Evolutionary conservation across 2,329 filamentous ascomycete genomes (phyloP), one percentile per base, ranked within the genome.

Genomic region (Penicillium hordei): DNA sequence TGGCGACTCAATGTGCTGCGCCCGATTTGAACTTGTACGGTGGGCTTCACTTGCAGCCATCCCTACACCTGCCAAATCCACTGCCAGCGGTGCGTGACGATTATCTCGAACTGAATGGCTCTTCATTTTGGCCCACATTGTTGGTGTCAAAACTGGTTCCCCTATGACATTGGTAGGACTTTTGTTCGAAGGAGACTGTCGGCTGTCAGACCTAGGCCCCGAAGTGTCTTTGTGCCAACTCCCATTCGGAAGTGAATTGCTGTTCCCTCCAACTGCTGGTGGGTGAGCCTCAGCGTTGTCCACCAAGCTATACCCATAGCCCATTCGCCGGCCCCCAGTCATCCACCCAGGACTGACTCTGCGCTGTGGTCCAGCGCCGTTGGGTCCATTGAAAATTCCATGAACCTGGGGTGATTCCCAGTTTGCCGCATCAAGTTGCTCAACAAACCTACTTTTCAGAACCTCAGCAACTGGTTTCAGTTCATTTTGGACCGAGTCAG

Each of bases 271-370:
- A 15, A 51, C 38, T 48, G 46, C 29, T 9, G 52, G 29, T 6
- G 50, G 38, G 7, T 43, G 55, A 17, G 64, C 61, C 7, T 70
- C 68, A n/a, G 65, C 60, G 25, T 64, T 59, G 21, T 64, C 53
- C 15, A 77, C 70, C 51, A 75, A 65, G 17, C 60, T 69, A 56
- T 77, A 78, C 2, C 75, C 75, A 60, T 77, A 78, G 1, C 75
- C 75, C 43, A 72, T 60, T 21, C 75, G 70, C 56, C 70, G 72
- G 4, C 75, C 75, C 23, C 68, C 74, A 10, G 75, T 74, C 69
- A 78, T 70, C 76, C 76, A 78, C 23, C 74, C 76, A 31, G 75
- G 61, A 48, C 76, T 78, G 44, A 75, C 65, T 60, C 67, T 74
- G 17, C 73, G 72, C 46, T 68, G 60, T 19, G 63, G 55, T 7